Evolutionary conservation across 768 basidiomycete species (phyloP).

Genomic region (Lactarius hatsudake): DNA sequence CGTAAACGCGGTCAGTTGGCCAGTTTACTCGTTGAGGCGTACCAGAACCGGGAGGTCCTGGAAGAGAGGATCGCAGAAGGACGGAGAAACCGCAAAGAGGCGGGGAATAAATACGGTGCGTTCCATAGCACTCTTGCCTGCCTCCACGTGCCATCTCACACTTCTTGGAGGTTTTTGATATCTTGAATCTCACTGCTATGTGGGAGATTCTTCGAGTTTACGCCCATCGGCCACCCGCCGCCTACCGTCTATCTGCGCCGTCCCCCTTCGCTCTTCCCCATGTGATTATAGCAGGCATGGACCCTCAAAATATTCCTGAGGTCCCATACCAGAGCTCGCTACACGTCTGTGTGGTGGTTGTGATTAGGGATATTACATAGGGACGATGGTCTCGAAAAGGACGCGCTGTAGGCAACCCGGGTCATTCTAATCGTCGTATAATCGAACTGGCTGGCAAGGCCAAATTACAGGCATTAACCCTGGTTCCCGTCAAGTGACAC

Average conservation of each 20-base stretch:
- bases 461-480: neutral
- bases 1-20: conserved; percentile 75
- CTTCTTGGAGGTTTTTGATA: conserved; percentile 18
- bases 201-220: neutral
- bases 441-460: neutral
- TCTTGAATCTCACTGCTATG: neutral
- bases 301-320: neutral
- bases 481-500: conserved; percentile 30
- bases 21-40: conserved; percentile 78
- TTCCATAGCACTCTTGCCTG: conserved; percentile 12
- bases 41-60: conserved; percentile 74
- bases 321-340: neutral
- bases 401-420: neutral
- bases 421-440: neutral
- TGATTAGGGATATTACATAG: neutral
- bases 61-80: conserved; percentile 86
- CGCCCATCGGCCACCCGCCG: neutral
- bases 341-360: neutral
- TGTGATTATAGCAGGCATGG: neutral
- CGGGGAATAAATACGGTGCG: conserved; percentile 88
- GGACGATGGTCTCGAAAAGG: no score
- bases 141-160: neutral
- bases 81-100: conserved; percentile 79
- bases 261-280: neutral
- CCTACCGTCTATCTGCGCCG: neutral